Evolutionary conservation across 805 yeast species (phyloP).

Genomic region (Suhomyces sp.): DNA sequence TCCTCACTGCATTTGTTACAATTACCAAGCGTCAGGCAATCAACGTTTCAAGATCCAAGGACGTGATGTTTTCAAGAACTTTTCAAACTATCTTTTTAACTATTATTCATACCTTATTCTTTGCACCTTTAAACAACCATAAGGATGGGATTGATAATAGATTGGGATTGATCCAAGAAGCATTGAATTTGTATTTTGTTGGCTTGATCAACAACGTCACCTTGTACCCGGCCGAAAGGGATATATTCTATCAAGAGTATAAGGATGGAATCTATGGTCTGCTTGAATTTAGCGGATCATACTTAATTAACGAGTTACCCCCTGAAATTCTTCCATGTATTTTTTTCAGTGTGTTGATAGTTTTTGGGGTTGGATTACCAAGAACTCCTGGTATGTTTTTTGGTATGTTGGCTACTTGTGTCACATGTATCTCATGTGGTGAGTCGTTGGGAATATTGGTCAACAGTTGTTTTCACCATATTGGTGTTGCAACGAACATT

Average conservation of each 20-base stretch:
- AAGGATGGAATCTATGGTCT: conserved; percentile 70
- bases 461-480: conserved; percentile 67
- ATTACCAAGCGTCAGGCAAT: conserved; percentile 33
- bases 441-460: conserved; percentile 83
- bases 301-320: conserved; percentile 64
- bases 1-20: conserved; percentile 27
- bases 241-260: conserved; percentile 76
- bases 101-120: conserved; percentile 64
- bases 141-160: conserved; percentile 60
- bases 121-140: conserved; percentile 40
- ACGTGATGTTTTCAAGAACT: conserved; percentile 61
- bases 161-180: conserved; percentile 74
- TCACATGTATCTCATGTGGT: conserved; percentile 66
- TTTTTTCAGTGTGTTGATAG: conserved; percentile 59
- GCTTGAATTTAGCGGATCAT: conserved; percentile 59
- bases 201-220: conserved; percentile 81
- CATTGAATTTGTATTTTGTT: conserved; percentile 67
- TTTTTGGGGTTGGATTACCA: conserved; percentile 73
- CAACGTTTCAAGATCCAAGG: conserved; percentile 41
- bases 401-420: conserved; percentile 53
- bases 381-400: conserved; percentile 67
- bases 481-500: conserved; percentile 78
- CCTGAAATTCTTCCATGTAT: conserved; percentile 61
- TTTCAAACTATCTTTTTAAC: conserved; percentile 66
- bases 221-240: conserved; percentile 70